Conservation (phyloP, 2,329 filamentous ascomycete species). For the Helotiales sp. region DNA sequence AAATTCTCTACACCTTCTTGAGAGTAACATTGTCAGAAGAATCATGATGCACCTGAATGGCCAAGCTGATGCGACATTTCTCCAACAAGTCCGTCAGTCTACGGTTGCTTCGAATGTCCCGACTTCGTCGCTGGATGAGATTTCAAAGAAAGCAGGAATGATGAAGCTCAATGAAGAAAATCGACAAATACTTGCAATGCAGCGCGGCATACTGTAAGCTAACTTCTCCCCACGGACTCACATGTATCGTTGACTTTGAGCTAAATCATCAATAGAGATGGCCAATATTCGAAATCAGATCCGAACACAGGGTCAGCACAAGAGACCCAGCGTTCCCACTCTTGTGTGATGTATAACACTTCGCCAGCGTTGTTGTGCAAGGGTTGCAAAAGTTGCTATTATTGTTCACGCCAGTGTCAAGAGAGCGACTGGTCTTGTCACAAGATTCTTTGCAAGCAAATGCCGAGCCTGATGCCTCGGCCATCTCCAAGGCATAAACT, state of each 20-base stretch:
- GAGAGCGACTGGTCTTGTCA: slow-evolving; percentile 2
- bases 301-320: background rate
- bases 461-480: slow-evolving; percentile 1
- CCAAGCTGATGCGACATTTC: slow-evolving; percentile 1
- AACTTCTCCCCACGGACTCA: background rate
- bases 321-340: background rate
- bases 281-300: slow-evolving; percentile 4
- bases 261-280: slow-evolving; percentile 1
- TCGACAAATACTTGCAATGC: slow-evolving; percentile 1
- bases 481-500: slow-evolving; percentile 3
- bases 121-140: slow-evolving; percentile 3
- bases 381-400: slow-evolving; percentile 3
- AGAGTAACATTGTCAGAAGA: background rate
- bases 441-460: slow-evolving; percentile 3
- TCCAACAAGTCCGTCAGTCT: slow-evolving; percentile 1
- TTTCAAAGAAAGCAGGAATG: slow-evolving; percentile 2
- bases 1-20: background rate
- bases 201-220: slow-evolving; percentile 5
- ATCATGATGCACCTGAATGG: background rate
- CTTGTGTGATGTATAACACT: slow-evolving; percentile 4
- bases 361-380: background rate
- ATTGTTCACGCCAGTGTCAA: slow-evolving; percentile 4
- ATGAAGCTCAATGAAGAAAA: background rate
- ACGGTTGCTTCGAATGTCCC: slow-evolving; percentile 3
- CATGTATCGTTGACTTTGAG: background rate